phyloP scores from a whole-genome alignment of 2,329 filamentous ascomycete species.

The Paracorniculantispora psalliotae region DNA sequence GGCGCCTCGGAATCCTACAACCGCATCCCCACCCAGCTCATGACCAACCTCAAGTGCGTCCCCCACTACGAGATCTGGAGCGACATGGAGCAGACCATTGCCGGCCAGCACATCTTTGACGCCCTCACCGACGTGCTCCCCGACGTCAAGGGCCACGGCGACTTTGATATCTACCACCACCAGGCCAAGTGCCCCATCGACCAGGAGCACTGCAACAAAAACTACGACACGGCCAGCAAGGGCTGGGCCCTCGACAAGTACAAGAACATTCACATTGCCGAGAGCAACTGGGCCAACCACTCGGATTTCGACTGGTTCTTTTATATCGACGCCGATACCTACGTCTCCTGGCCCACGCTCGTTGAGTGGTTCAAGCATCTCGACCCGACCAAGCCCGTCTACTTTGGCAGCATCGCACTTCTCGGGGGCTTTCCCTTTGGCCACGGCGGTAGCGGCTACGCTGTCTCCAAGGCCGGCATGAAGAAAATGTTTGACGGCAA shows the following conservation, averaged over 20 bases:
- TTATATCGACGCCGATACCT: constrained; percentile 55
- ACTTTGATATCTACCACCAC: constrained; percentile 46
- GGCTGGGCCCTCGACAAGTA: constrained; percentile 57
- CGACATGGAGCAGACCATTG: constrained; percentile 48
- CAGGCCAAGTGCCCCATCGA: constrained; percentile 42
- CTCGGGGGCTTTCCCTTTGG: constrained; percentile 41
- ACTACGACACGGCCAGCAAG: constrained; percentile 23
- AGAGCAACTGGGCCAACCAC: constrained; percentile 46
- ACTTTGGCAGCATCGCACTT: constrained; percentile 46
- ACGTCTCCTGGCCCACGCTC: constrained; percentile 50
- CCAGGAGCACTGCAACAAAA: constrained; percentile 39
- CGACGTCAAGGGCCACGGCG: constrained; percentile 40
- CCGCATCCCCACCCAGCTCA: constrained; percentile 49
- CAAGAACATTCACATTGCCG: constrained; percentile 56
- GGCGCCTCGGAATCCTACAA: constrained; percentile 50
- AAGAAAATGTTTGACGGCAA: constrained; percentile 37
- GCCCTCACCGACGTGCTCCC: constrained; percentile 41
- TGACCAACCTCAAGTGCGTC: constrained; percentile 47
- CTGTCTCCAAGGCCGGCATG: constrained; percentile 49
- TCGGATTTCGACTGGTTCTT: constrained; percentile 55
- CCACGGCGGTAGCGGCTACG: constrained; percentile 53
- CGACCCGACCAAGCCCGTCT: constrained; percentile 38
- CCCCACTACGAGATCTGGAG: constrained; percentile 52
- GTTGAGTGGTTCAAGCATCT: constrained; percentile 42
- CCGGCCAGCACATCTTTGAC: constrained; percentile 40